phyloP scores from a whole-genome alignment of 2,329 filamentous ascomycete species.

The Fragosphaeria purpurea region DNA sequence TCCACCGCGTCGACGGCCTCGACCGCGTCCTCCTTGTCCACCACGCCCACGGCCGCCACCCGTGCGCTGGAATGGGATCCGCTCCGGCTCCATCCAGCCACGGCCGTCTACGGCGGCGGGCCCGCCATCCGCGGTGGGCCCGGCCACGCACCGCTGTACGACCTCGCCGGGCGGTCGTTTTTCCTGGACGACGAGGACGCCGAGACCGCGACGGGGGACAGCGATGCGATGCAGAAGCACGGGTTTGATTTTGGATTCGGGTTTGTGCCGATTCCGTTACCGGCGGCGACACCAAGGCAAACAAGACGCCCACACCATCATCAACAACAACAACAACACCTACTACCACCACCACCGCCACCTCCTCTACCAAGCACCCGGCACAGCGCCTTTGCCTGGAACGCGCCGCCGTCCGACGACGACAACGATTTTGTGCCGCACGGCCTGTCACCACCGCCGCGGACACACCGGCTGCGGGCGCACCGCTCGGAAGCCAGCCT shows the following conservation, averaged over 20 bases:
- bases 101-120: not conserved
- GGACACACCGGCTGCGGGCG: slow-evolving; percentile 8
- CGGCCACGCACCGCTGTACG: not conserved
- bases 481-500: slow-evolving; percentile 8
- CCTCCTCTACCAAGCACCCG: not conserved
- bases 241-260: slow-evolving; percentile 26
- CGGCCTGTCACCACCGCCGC: slow-evolving; percentile 12
- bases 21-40: not conserved
- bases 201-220: not conserved
- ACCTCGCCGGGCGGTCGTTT: not conserved
- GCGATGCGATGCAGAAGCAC: slow-evolving; percentile 8
- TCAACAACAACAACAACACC: too few relatives aligned
- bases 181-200: slow-evolving; percentile 2
- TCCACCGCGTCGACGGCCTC: slow-evolving; percentile 7
- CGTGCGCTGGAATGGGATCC: slow-evolving; percentile 20
- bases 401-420: not conserved
- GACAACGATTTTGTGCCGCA: slow-evolving; percentile 4
- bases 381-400: not conserved
- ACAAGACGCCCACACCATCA: too few relatives aligned
- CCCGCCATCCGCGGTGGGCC: too few relatives aligned
- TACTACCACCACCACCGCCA: not conserved
- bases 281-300: too few relatives aligned
- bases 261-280: not conserved
- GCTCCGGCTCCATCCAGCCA: slow-evolving; percentile 22
- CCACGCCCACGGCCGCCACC: not conserved